phyloP scores from a whole-genome alignment of 2,329 filamentous ascomycete species.

The Colletotrichum lindemuthianum region DNA sequence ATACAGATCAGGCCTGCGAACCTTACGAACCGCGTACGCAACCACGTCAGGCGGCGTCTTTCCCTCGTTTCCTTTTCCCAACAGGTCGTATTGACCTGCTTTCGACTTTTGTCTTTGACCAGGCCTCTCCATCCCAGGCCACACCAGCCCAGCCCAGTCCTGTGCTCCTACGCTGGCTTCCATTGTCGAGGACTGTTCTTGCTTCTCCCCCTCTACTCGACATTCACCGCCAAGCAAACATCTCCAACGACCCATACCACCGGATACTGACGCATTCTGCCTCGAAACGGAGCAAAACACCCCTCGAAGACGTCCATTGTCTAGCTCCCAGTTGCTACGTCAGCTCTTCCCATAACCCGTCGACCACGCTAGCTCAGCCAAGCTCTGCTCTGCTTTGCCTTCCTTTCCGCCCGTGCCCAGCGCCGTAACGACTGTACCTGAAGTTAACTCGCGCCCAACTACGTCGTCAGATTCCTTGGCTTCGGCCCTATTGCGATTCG shows the following conservation, averaged over 20 bases:
- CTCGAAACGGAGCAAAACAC: conserved; percentile 16
- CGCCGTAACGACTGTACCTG: conserved; percentile 13
- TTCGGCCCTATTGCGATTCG: conserved; percentile 26
- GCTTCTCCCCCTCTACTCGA: conserved; percentile 6
- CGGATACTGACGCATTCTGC: conserved; percentile 1
- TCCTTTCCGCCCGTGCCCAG: conserved; percentile 21
- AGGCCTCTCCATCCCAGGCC: too few relatives aligned
- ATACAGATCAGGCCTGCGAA: conserved; percentile 18
- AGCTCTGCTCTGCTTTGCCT: too few relatives aligned
- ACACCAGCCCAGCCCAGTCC: too few relatives aligned
- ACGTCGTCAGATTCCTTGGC: conserved; percentile 29
- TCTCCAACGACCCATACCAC: conserved; percentile 9
- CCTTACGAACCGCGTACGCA: conserved; percentile 24
- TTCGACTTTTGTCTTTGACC: too few relatives aligned
- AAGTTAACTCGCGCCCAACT: conserved; percentile 4
- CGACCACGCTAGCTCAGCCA: conserved; percentile 16
- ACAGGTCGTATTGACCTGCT: neutral
- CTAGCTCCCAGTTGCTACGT: conserved; percentile 23
- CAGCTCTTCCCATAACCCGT: conserved; percentile 21
- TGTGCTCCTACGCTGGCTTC: too few relatives aligned
- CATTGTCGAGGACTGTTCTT: neutral
- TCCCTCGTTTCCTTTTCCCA: conserved; percentile 1
- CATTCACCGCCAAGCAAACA: neutral
- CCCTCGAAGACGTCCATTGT: conserved; percentile 11
- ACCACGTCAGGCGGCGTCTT: conserved; percentile 4